Evolutionary conservation across 306 rosid genomes (phyloP), one percentile per base, ranked within the genome.

Genomic region (Lathyrus oleraceus): DNA sequence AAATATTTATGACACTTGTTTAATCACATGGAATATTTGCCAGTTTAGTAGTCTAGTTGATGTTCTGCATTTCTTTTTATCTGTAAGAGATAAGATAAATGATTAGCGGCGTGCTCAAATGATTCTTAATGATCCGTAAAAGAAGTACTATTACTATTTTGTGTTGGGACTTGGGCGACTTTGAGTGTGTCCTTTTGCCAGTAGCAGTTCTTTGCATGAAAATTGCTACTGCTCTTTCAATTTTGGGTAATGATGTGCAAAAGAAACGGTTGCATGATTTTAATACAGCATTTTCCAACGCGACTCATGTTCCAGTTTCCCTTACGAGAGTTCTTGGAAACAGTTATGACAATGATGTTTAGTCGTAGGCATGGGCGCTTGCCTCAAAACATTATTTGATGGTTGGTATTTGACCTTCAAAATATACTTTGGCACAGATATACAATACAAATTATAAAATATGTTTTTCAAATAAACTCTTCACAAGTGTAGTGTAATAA

Each of bases 261-360:
- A 48, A 43, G 23, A n/a, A 49, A 75, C 21, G 13, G 60, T 45
- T 53, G 72, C 59, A 38, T 51, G 39, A 47, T 65, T 54, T 43
- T 23, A 43, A 21, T 60, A 59, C 47, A 67, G 21, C 66, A 61
- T 63, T 61, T 47, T 28, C 65, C 76, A 23, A 54, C 68, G 53
- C 42, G 27, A 52, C 38, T 47, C 5, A 0, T 28, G 13, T 48
- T 39, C 20, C 39, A 6, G 2, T 54, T 49, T 14, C 35, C 53
- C 32, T 21, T 14, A 23, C 27, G 45, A 35, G 30, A 44, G 42
- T 54, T 72, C 42, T 53, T 62, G 39, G 58, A 52, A 70, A 56
- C 53, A 45, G 43, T 68, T 71, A 57, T 43, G 78, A 54, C 45
- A 35, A 23, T 51, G 68, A 72, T 67, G 52, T 36, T 19, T 30